phyloP scores from a whole-genome alignment of 2,329 filamentous ascomycete species.

The Cytospora piceae region DNA sequence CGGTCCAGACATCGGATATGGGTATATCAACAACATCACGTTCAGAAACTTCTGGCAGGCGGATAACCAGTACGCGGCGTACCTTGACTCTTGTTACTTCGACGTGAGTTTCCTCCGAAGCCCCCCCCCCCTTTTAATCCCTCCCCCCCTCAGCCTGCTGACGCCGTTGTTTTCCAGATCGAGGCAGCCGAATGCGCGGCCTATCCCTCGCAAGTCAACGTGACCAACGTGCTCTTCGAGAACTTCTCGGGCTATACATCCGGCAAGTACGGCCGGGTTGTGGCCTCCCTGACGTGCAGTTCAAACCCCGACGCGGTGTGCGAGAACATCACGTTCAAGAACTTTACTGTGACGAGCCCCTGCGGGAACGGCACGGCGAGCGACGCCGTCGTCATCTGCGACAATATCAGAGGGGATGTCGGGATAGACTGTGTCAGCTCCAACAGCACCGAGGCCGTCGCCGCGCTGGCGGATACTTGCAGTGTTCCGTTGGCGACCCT shows the following conservation, averaged over 20 bases:
- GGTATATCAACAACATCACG: conserved; percentile 64
- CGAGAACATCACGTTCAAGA: conserved; percentile 56
- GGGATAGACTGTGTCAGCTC: conserved; percentile 43
- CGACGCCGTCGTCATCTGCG: conserved; percentile 52
- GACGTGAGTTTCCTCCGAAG: conserved; percentile 47
- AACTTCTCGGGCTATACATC: conserved; percentile 62
- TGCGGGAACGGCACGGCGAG: conserved; percentile 38
- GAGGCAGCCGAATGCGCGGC: conserved; percentile 52
- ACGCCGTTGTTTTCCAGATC: conserved; percentile 35
- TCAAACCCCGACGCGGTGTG: conserved; percentile 57
- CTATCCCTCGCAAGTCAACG: conserved; percentile 60
- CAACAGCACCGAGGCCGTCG: conserved; percentile 39
- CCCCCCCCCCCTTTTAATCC: background rate
- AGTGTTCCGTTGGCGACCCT: conserved; percentile 37
- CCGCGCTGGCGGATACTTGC: conserved; percentile 41
- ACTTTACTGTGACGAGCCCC: conserved; percentile 59
- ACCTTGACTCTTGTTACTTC: conserved; percentile 67
- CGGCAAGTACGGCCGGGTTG: conserved; percentile 57
- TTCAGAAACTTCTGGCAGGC: conserved; percentile 64
- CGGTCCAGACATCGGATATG: conserved; percentile 59
- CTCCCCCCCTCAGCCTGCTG: background rate
- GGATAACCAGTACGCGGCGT: conserved; percentile 60
- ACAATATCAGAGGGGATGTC: conserved; percentile 47
- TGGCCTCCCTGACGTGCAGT: conserved; percentile 59
- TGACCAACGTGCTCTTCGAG: conserved; percentile 61